These are phyloP conservation scores for Coccomyxa sp. DNA, from an alignment of 139 green algal genomes.

Conservation along the genomic window DNA sequence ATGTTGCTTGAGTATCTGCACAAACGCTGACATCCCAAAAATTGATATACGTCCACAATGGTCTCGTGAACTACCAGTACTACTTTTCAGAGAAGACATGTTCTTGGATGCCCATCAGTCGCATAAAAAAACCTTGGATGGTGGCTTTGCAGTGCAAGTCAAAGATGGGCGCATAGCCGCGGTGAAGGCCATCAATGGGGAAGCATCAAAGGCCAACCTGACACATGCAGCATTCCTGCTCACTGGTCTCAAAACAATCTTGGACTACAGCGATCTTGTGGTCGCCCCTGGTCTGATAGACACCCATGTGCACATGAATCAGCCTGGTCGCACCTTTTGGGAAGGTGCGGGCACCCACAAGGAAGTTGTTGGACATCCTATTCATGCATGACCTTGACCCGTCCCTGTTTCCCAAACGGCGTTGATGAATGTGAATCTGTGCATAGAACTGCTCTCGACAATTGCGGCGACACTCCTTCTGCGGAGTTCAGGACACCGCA, in stretches of 20 bases:
- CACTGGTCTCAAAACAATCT: not conserved
- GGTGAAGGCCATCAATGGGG: not conserved
- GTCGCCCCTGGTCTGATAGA: constrained; percentile 89
- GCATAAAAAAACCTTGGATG: not conserved
- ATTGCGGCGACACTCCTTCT: not conserved
- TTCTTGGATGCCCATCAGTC: not conserved
- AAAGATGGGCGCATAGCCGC: constrained; percentile 23
- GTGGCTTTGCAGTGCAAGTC: constrained; percentile 23
- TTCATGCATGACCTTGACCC: not conserved
- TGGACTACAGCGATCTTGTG: constrained; percentile 42
- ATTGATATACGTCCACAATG: not conserved
- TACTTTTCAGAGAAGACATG: too few species aligned
- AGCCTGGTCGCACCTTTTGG: constrained; percentile 87
- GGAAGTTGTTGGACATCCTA: not conserved
- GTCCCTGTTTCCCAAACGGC: not conserved
- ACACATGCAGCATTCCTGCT: not conserved
- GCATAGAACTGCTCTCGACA: not conserved
- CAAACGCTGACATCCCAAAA: not conserved
- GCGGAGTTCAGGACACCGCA: not conserved
- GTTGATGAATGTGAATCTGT: not conserved
- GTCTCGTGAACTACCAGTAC: not conserved
- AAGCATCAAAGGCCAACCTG: not conserved
- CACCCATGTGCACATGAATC: constrained; percentile 91
- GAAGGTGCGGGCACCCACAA: constrained; percentile 57
- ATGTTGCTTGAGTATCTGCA: not conserved